phyloP scores from a whole-genome alignment of 257 asterid genomes.

The Ligustrum vulgare region DNA sequence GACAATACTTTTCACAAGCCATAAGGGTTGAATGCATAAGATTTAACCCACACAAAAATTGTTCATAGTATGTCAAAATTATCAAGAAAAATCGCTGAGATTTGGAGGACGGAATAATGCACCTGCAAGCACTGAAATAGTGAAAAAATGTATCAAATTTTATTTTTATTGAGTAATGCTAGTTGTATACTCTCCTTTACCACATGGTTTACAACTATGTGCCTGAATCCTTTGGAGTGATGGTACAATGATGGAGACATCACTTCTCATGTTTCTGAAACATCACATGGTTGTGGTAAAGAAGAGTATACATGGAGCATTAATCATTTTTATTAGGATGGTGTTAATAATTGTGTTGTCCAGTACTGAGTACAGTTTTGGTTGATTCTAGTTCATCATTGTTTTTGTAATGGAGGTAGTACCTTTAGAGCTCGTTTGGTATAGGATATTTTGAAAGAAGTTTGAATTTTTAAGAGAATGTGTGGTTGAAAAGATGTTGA shows the following conservation, averaged over 20 bases:
- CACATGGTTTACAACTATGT: no score
- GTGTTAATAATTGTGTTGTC: background rate
- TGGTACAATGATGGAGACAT: no score
- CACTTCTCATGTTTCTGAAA: no score
- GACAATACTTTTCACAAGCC: slow-evolving; percentile 14
- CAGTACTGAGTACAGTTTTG: background rate
- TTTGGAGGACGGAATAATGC: background rate
- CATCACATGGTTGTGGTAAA: no score
- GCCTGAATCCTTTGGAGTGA: no score
- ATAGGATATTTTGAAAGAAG: no score
- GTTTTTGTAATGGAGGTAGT: background rate
- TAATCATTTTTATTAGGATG: background rate
- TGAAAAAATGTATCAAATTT: background rate
- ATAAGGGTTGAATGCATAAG: background rate
- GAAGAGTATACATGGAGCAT: no score
- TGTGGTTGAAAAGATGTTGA: no score
- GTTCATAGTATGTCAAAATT: background rate
- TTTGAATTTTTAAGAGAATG: no score
- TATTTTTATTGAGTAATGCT: background rate
- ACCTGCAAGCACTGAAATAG: background rate
- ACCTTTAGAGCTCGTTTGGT: no score
- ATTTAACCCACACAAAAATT: background rate
- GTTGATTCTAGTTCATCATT: background rate
- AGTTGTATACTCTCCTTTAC: no score
- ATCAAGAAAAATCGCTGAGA: background rate